These are phyloP conservation scores for Phaseolus lunatus DNA, from an alignment of 306 rosid species.

Conservation along the genomic window DNA sequence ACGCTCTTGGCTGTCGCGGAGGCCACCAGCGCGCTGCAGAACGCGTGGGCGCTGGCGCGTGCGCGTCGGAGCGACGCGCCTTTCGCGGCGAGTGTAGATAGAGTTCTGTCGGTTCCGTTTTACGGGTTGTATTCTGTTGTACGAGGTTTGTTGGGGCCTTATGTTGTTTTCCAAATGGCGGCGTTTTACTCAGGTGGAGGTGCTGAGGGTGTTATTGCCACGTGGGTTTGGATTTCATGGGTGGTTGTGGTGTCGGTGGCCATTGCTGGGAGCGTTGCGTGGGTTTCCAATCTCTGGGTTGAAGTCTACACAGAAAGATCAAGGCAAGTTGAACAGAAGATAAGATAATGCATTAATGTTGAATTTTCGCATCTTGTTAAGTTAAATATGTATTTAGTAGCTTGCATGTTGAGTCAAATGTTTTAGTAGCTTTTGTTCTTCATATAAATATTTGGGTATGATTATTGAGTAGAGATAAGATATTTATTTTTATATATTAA, in stretches of 20 bases:
- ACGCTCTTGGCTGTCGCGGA: constrained; percentile 67
- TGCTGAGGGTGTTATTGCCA: constrained; percentile 14
- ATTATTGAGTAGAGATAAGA: too few relatives aligned
- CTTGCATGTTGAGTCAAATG: not conserved
- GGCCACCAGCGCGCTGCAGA: constrained; percentile 72
- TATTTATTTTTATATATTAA: too few relatives aligned
- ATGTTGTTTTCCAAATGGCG: not conserved
- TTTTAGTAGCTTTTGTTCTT: too few relatives aligned
- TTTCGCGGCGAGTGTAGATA: too few relatives aligned
- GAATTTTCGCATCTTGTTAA: too few relatives aligned
- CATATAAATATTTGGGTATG: too few relatives aligned
- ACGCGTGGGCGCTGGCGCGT: constrained; percentile 73
- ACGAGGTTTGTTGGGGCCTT: constrained; percentile 2
- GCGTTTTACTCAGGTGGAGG: not conserved
- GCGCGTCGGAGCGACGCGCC: constrained; percentile 51
- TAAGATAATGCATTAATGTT: too few relatives aligned
- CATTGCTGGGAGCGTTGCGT: not conserved
- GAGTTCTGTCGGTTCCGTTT: not conserved
- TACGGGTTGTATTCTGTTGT: constrained; percentile 1
- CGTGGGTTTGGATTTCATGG: constrained; percentile 30
- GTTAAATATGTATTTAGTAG: not conserved
- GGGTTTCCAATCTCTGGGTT: constrained; percentile 8
- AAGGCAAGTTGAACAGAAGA: not conserved
- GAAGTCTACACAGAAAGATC: not conserved
- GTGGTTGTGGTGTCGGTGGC: constrained; percentile 6